phyloP scores from a whole-genome alignment of 2,329 filamentous ascomycete genomes.

The Dendryphion nanum region DNA sequence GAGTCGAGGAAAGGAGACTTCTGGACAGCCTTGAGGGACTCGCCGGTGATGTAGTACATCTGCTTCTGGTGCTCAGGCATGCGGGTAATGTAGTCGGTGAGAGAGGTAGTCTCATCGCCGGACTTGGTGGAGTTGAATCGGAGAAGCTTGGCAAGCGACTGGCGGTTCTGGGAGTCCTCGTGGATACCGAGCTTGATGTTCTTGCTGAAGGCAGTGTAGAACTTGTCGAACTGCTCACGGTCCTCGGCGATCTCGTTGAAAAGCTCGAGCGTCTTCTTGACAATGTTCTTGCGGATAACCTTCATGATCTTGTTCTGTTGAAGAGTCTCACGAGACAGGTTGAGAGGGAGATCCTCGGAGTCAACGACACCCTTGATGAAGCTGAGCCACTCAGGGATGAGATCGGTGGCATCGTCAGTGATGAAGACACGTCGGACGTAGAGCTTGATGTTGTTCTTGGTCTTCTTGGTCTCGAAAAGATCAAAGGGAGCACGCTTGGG shows the following conservation, averaged over 20 bases:
- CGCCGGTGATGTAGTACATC: constrained; percentile 99
- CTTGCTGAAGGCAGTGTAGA: constrained; percentile 99
- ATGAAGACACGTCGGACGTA: constrained; percentile 99
- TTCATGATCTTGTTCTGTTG: constrained; percentile 99
- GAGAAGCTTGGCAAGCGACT: constrained; percentile 90
- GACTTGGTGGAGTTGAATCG: constrained; percentile 99
- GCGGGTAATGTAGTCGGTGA: constrained; percentile 96
- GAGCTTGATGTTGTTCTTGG: constrained; percentile 99
- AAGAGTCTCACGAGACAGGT: constrained; percentile 99
- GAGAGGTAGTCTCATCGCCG: constrained; percentile 90
- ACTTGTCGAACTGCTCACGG: constrained; percentile 99
- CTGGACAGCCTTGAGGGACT: constrained; percentile 96
- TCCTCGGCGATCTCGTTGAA: constrained; percentile 99
- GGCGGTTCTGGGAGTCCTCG: constrained; percentile 98
- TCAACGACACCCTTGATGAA: constrained; percentile 99
- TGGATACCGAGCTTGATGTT: constrained; percentile 99
- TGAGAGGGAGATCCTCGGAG: constrained; percentile 98
- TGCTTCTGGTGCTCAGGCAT: constrained; percentile 99
- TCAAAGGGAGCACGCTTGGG: constrained; percentile 99
- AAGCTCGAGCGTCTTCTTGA: constrained; percentile 99
- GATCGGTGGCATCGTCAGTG: constrained; percentile 97
- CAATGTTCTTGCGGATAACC: constrained; percentile 99
- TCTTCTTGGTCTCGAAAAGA: constrained; percentile 99
- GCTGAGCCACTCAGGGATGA: constrained; percentile 98
- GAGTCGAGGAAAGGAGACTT: constrained; percentile 99